These are phyloP conservation scores for Viola odorata DNA, from an alignment of 345 rosid genomes.

Conservation along the genomic window DNA sequence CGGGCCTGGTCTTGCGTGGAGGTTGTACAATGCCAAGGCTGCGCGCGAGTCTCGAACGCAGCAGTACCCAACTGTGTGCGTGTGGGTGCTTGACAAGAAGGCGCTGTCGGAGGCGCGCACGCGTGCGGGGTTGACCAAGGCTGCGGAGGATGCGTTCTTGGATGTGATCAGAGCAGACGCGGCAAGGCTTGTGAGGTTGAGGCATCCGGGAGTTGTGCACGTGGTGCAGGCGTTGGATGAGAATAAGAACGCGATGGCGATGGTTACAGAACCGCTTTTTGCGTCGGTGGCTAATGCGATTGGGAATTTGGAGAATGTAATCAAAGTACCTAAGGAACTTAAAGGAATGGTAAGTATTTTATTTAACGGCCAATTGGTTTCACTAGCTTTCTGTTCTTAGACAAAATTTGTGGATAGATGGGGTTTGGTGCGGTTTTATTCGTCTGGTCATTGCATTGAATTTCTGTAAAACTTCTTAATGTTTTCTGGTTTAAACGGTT, in stretches of 20 bases:
- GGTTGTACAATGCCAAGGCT: constrained; percentile 64
- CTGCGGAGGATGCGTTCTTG: constrained; percentile 75
- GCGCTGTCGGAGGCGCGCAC: constrained; percentile 63
- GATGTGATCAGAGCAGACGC: constrained; percentile 88
- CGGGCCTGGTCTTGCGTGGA: constrained; percentile 97
- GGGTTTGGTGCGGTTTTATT: too few species aligned
- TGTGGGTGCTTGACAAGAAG: constrained; percentile 92
- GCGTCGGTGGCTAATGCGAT: constrained; percentile 85
- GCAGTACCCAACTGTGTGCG: constrained; percentile 89
- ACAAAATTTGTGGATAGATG: too few species aligned
- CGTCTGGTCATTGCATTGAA: too few species aligned
- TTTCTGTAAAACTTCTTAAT: too few species aligned
- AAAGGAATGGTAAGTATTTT: constrained; percentile 62
- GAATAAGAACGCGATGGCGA: constrained; percentile 87
- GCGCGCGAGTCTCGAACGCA: constrained; percentile 74
- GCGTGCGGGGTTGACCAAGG: constrained; percentile 78
- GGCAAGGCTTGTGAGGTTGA: constrained; percentile 63
- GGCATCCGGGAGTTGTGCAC: constrained; percentile 97
- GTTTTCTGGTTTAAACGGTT: too few species aligned
- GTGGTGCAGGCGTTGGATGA: constrained; percentile 96
- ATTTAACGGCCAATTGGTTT: too few species aligned
- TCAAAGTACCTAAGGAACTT: constrained; percentile 78
- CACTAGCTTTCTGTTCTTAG: too few species aligned
- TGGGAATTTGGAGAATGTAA: constrained; percentile 76
- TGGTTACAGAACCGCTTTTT: constrained; percentile 94